Conservation (phyloP, 23 red algal genomes). For the Gracilaria gracilis region DNA sequence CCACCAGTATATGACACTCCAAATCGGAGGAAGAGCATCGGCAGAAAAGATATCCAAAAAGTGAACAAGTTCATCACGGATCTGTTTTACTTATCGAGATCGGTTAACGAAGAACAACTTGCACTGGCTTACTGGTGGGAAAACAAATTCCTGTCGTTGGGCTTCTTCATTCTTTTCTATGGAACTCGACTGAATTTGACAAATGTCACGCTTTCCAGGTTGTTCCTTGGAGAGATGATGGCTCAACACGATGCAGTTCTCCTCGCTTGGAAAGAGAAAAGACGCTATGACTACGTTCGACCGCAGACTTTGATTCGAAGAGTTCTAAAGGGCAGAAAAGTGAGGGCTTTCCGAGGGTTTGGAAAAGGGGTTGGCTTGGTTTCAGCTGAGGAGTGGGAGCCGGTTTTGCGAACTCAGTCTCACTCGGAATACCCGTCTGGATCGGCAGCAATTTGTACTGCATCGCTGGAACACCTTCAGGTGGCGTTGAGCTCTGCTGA, state of each 20-base stretch:
- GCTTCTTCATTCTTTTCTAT: conserved; percentile 30
- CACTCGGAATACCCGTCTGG: conserved; percentile 57
- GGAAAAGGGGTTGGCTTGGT: conserved; percentile 26
- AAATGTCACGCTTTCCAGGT: neutral
- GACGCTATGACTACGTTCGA: conserved; percentile 34
- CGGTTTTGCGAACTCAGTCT: conserved; percentile 12
- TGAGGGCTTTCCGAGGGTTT: conserved; percentile 22
- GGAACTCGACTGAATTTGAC: neutral
- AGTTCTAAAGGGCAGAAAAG: conserved; percentile 30
- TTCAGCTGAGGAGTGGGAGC: neutral
- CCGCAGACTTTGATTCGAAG: conserved; percentile 35
- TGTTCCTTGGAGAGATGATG: conserved; percentile 32
- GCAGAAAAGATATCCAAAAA: conserved; percentile 3
- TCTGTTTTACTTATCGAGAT: conserved; percentile 4
- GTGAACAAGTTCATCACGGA: conserved; percentile 3
- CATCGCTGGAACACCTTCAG: conserved; percentile 30
- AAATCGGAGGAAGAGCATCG: conserved; percentile 9
- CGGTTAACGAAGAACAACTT: conserved; percentile 9
- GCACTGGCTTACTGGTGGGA: conserved; percentile 48
- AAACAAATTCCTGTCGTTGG: conserved; percentile 47
- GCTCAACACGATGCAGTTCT: too few relatives aligned
- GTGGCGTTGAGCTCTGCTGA: neutral
- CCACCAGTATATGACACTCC: conserved; percentile 6
- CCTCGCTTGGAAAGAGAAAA: too few relatives aligned
- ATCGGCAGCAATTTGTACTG: conserved; percentile 33